Conservation (phyloP, 2,329 filamentous ascomycete genomes). For the Cladosporium sp. region DNA sequence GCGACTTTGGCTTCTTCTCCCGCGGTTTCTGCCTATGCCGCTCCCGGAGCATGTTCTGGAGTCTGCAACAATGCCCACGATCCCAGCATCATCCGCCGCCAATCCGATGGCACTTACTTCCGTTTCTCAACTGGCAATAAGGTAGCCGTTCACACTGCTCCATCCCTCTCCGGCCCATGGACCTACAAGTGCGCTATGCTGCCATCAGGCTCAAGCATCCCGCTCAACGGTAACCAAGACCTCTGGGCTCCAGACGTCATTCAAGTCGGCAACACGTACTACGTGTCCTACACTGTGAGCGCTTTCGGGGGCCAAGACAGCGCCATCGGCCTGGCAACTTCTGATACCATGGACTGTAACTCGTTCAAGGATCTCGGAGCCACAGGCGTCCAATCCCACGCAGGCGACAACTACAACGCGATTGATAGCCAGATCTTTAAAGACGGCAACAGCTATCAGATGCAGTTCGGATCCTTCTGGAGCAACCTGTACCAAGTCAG, state of each 20-base stretch:
- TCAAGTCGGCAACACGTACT: conserved; percentile 60
- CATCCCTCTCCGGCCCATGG: conserved; percentile 55
- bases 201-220: conserved; percentile 44
- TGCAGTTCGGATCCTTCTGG: conserved; percentile 72
- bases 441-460: conserved; percentile 48
- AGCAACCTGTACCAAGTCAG: conserved; percentile 62
- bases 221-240: conserved; percentile 50
- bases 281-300: conserved; percentile 68
- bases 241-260: conserved; percentile 65
- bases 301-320: conserved; percentile 63
- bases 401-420: conserved; percentile 48
- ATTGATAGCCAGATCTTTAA: conserved; percentile 56
- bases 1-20: background rate
- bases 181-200: conserved; percentile 51
- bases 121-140: conserved; percentile 55
- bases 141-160: conserved; percentile 53
- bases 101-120: conserved; percentile 54
- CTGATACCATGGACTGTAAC: conserved; percentile 53
- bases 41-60: conserved; percentile 46
- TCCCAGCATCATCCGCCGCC: conserved; percentile 51
- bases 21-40: conserved; percentile 40
- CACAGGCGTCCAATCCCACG: conserved; percentile 51
- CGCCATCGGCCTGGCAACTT: conserved; percentile 62
- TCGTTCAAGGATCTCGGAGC: conserved; percentile 64
- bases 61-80: conserved; percentile 52